A percentile compares a stretch with the other conserved stretches of the same genome.
Conservation (phyloP, 2,329 filamentous ascomycete species). For the Dactylella cylindrospora region DNA sequence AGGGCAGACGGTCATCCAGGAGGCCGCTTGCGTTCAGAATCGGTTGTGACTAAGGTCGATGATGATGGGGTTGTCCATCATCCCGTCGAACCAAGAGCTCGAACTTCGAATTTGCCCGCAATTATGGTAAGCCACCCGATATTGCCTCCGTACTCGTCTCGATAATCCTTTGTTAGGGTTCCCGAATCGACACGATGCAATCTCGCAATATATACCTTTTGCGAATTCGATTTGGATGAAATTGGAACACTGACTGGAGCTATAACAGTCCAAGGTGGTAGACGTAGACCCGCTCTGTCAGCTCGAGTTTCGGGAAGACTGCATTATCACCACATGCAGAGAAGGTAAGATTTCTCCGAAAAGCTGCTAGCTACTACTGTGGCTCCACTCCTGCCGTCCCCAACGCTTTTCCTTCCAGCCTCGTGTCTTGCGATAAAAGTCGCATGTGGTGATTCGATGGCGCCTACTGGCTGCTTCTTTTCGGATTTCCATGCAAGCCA, state of each 20-base stretch:
- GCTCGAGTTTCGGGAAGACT: slow-evolving; percentile 90
- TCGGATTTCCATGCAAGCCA: not conserved
- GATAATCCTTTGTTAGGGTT: too few relatives aligned
- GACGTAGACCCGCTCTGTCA: slow-evolving; percentile 85
- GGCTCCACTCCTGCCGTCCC: slow-evolving; percentile 7
- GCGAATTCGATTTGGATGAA: slow-evolving; percentile 3
- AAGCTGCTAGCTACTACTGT: not conserved
- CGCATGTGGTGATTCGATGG: slow-evolving; percentile 4
- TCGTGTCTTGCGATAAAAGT: slow-evolving; percentile 6
- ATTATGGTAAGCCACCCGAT: slow-evolving; percentile 68
- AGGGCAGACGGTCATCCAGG: slow-evolving; percentile 62
- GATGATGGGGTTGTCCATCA: slow-evolving; percentile 61
- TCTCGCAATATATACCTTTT: too few relatives aligned
- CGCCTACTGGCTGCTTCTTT: slow-evolving; percentile 1
- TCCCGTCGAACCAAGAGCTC: slow-evolving; percentile 78
- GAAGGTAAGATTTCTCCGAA: slow-evolving; percentile 65
- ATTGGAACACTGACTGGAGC: slow-evolving; percentile 45
- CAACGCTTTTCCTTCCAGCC: slow-evolving; percentile 20
- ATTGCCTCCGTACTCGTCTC: not conserved
- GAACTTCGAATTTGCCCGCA: slow-evolving; percentile 82
- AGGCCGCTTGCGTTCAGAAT: slow-evolving; percentile 51
- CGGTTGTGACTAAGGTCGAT: slow-evolving; percentile 33
- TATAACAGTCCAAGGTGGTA: slow-evolving; percentile 70
- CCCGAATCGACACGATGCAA: too few relatives aligned
- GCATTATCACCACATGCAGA: slow-evolving; percentile 88